Base-by-base conservation (phyloP, 495 filamentous ascomycete genomes). In the Talaromyces adpressus region DNA sequence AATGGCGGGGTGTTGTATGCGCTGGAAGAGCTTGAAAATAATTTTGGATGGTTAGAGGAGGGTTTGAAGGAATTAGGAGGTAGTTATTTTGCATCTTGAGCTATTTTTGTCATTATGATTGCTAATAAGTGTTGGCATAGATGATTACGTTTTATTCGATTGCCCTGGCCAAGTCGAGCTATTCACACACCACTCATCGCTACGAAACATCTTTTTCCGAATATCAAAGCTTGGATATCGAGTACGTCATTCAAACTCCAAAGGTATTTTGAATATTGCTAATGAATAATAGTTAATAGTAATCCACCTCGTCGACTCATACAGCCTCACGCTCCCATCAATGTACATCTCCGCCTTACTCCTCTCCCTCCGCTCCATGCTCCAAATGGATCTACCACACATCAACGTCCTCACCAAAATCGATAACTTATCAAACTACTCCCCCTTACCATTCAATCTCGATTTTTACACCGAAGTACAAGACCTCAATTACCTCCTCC, bases 401-500 rank as follows among this genome's bases (percentile, higher is more conserved):
- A 81, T 98, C 62, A 98, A 98, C 72, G 90, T 98, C 62, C 82
- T 98, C 25, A 97, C 92, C 20, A 98, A 98, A 76, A 96, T 98
- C 74, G 94, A 98, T 76, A 95, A 94, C 65, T 78, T 98, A 32
- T 77, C 82, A 11, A 82, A 84, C 66, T 97, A 96, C 70, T 83
- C 88, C 49, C 84, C 88, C 8, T 85, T 98, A 0, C 90, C 92
- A 0, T 97, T 98, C 80, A 93, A 93, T 67, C 84, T 98, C 39
- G 92, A 97, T 66, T 98, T 86, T 73, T 98, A 98, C 75, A 97
- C 94, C 59, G 94, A 98, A 71, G 92, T 97, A n/a, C 91, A 98
- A 75, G 91, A 96, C 63, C 85, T 98, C 5, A 81, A 81, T 3
- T 90, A 96, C 66, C 84, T 98, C 18, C 81, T 94, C 7, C 92